phyloP scores from a whole-genome alignment of 768 basidiomycete species.

The Daedaleopsis sinensis region DNA sequence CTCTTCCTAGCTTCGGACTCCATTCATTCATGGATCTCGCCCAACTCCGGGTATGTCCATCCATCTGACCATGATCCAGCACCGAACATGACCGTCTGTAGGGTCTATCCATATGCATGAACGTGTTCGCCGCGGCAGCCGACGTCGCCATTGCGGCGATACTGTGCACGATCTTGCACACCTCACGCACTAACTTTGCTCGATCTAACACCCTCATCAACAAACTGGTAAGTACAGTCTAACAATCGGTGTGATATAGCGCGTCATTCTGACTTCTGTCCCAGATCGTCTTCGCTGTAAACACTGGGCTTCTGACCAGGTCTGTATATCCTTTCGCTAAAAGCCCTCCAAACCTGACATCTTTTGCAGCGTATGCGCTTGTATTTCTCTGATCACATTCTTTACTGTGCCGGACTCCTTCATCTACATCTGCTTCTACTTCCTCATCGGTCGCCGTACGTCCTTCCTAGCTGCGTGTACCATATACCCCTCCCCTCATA shows the following conservation, averaged over 20 bases:
- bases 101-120: constrained; percentile 59
- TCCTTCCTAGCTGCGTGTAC: neutral
- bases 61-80: neutral
- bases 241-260: neutral
- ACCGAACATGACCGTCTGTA: constrained; percentile 19
- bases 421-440: constrained; percentile 62
- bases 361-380: constrained; percentile 38
- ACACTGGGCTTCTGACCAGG: constrained; percentile 45
- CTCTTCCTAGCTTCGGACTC: neutral
- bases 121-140: constrained; percentile 51
- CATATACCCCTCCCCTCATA: too few relatives aligned
- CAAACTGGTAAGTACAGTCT: constrained; percentile 24
- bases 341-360: neutral
- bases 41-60: constrained; percentile 8
- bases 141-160: constrained; percentile 54
- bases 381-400: constrained; percentile 48
- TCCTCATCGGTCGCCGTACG: constrained; percentile 54
- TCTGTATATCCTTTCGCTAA: neutral
- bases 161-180: constrained; percentile 51
- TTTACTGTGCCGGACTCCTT: constrained; percentile 50
- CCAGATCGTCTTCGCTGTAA: constrained; percentile 44
- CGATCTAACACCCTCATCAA: constrained; percentile 49
- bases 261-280: neutral
- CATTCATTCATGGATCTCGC: constrained; percentile 8
- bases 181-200: constrained; percentile 56